Base-by-base conservation (phyloP, 495 filamentous ascomycete species). In the Xylaria cubensis region DNA sequence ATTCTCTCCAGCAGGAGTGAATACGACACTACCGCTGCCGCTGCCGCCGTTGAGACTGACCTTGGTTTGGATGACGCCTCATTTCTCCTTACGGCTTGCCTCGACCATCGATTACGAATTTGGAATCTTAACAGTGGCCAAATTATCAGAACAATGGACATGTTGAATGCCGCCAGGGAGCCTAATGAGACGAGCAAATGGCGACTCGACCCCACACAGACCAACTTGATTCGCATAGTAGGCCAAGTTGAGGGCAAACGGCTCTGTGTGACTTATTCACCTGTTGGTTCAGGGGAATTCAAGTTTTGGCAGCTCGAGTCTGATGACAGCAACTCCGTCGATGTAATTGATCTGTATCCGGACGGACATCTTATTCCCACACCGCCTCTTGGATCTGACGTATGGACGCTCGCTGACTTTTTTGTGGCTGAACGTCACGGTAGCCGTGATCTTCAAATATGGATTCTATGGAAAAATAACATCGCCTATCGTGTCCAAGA, bases 331-430 rank as follows among this genome's bases (percentile, higher is more conserved):
- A 88, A 88, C 24, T 86, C 86, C 8, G 78, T 93, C 9, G 87
- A 89, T 12, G 85, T 97, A 21, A 84, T 86, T 65, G 95, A 97
- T 76, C 80, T 93, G 29, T 93, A 90, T 66, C 85, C 92, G 0
- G 85, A 87, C 29, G 67, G 81, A 15, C 79, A 80, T 6, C 85
- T 99, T 36, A 83, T 89, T 55, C 94, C 97, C 0, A 86, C 82
- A 64, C 91, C 85, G 71, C 91, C 86, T 64, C 90, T 86, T 71
- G 92, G 91, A 63, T 90, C 90, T 67, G 92, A 94, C 75, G 89
- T 93, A 72, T 99, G 92, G 97, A 96, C 88, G 70, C 84, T 97
- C 72, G 92, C 92, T 15, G 93, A 97, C 74, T 98, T 98, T 79
- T 87, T 89, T 69, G 79, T 97, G 36, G 66, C 78, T 4, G 70